These are phyloP conservation scores for Trichoderma brevicompactum DNA, from an alignment of 2,329 filamentous ascomycete genomes.

Conservation along the genomic window DNA sequence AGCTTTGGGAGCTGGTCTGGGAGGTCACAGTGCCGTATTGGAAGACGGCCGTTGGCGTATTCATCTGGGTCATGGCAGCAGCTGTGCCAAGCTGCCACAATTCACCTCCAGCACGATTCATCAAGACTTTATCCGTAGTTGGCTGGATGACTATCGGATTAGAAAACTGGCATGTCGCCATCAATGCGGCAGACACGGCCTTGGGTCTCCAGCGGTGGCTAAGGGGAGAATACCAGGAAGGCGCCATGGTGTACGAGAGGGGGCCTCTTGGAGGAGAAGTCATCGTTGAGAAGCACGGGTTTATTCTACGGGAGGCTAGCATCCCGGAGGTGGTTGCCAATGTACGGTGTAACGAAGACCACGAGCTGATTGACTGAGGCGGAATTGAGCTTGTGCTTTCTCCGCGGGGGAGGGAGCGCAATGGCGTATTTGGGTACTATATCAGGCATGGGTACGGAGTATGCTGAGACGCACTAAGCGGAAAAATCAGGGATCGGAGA, in stretches of 20 bases:
- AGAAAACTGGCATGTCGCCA: conserved; percentile 54
- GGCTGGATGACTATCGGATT: conserved; percentile 52
- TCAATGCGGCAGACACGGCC: conserved; percentile 43
- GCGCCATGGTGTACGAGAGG: conserved; percentile 27
- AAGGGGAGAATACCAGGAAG: conserved; percentile 33
- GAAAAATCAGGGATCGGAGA: neutral
- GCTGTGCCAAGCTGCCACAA: conserved; percentile 47
- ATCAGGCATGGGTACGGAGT: too few relatives aligned
- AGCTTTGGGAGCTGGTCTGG: conserved; percentile 55
- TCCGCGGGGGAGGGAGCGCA: neutral
- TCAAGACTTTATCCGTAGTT: conserved; percentile 51
- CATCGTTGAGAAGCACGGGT: conserved; percentile 37
- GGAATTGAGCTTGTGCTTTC: neutral
- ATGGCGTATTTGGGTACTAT: neutral
- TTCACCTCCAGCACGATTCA: conserved; percentile 49
- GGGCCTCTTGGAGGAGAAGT: conserved; percentile 34
- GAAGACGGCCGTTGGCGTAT: conserved; percentile 54
- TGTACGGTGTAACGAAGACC: conserved; percentile 27
- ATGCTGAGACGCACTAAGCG: neutral
- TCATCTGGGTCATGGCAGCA: conserved; percentile 53
- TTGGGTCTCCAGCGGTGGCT: conserved; percentile 52
- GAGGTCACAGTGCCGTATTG: conserved; percentile 51
- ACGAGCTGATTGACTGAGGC: conserved; percentile 21
- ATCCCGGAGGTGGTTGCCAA: conserved; percentile 34
- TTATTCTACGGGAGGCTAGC: conserved; percentile 35